phyloP scores from a whole-genome alignment of 805 yeast genomes.

The Candida schatavii region DNA sequence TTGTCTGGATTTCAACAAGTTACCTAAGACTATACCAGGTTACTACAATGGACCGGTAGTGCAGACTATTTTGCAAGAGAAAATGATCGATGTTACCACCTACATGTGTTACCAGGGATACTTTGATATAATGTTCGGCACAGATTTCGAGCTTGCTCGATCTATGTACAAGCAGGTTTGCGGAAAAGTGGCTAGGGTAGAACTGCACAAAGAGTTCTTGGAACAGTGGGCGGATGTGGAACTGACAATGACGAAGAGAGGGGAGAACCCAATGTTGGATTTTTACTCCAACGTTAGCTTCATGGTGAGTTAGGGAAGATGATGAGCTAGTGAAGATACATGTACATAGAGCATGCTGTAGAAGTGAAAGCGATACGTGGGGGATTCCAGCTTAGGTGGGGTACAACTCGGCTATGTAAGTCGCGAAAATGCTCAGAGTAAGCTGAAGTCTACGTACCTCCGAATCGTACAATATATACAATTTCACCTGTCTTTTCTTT shows the following conservation, averaged over 20 bases:
- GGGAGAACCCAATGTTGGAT: conserved; percentile 83
- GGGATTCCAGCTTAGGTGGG: too few relatives aligned
- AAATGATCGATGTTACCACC: conserved; percentile 66
- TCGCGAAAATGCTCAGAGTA: too few relatives aligned
- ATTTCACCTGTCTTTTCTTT: too few relatives aligned
- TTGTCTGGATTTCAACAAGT: conserved; percentile 61
- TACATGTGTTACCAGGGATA: conserved; percentile 84
- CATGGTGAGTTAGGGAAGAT: conserved; percentile 25
- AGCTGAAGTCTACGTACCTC: too few relatives aligned
- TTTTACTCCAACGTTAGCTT: conserved; percentile 75
- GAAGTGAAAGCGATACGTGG: too few relatives aligned
- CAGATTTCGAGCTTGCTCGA: conserved; percentile 63
- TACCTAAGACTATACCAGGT: conserved; percentile 52
- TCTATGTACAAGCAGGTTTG: conserved; percentile 63
- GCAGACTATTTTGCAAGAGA: conserved; percentile 66
- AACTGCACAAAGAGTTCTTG: conserved; percentile 63
- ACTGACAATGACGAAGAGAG: conserved; percentile 65
- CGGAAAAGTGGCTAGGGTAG: conserved; percentile 54
- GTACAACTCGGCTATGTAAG: too few relatives aligned
- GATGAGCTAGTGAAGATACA: too few relatives aligned
- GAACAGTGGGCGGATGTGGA: conserved; percentile 69
- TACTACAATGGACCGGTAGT: conserved; percentile 71
- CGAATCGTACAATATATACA: too few relatives aligned
- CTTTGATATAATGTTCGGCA: conserved; percentile 85
- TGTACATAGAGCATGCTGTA: too few relatives aligned